Evolutionary conservation across 805 yeast species (phyloP).

Genomic region (Metschnikowia lachancei): DNA sequence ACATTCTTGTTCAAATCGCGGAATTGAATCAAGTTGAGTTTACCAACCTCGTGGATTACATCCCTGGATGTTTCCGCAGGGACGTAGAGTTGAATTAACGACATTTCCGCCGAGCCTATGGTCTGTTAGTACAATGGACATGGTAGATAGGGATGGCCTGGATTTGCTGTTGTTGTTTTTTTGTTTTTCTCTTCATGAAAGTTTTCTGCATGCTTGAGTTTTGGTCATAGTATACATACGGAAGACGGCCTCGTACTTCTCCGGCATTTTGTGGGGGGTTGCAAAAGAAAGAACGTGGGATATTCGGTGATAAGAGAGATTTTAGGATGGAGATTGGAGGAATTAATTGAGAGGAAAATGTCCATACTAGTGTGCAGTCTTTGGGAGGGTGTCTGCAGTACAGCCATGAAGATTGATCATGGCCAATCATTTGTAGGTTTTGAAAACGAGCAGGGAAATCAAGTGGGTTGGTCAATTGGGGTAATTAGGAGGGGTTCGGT

Average conservation of each 20-base stretch:
- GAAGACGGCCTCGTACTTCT: slow-evolving; percentile 46
- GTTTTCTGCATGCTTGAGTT: background rate
- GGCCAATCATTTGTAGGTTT: too few relatives aligned
- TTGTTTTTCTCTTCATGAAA: too few relatives aligned
- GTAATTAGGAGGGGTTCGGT: too few relatives aligned
- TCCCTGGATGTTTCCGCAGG: slow-evolving; percentile 89
- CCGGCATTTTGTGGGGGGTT: slow-evolving; percentile 15
- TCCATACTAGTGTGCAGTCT: background rate
- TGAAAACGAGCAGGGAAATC: too few relatives aligned
- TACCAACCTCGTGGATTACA: slow-evolving; percentile 81
- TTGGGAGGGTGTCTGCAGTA: background rate
- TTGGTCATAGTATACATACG: slow-evolving; percentile 30
- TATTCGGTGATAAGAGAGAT: background rate
- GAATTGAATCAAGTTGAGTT: slow-evolving; percentile 81
- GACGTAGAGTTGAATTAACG: slow-evolving; percentile 84
- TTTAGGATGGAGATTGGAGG: background rate
- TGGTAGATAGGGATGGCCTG: too few relatives aligned
- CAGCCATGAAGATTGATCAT: too few relatives aligned
- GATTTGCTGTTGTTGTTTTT: too few relatives aligned
- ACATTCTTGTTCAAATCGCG: slow-evolving; percentile 78
- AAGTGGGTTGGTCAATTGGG: too few relatives aligned
- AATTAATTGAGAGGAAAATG: background rate
- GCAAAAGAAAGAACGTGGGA: background rate
- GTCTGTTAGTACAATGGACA: slow-evolving; percentile 24
- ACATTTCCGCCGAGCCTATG: slow-evolving; percentile 92